A percentile compares a stretch with the other conserved stretches of the same genome.
Evolutionary conservation across 176 grass and related monocot species (phyloP).

Genomic region (Dendrocalamus sinicus): DNA sequence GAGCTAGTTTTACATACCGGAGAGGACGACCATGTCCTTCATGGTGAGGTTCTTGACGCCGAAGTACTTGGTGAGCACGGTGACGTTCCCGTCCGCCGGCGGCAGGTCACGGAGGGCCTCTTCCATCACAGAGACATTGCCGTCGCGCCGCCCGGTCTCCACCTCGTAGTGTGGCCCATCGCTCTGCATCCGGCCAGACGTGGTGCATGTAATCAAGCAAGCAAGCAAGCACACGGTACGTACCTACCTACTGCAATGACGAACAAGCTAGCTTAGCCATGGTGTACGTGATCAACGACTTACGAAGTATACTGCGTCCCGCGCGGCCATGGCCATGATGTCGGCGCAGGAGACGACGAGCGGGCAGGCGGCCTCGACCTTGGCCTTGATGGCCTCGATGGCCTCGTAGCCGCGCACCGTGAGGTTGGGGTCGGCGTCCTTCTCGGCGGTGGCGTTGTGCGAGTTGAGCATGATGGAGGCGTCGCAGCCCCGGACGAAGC

Average conservation of each 20-base stretch:
- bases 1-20: conserved; percentile 33
- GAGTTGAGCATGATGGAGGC: conserved; percentile 62
- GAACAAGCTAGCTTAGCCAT: too few relatives aligned
- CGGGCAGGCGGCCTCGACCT: conserved; percentile 57
- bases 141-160: conserved; percentile 62
- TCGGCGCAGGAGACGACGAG: conserved; percentile 71
- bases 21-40: conserved; percentile 76
- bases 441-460: conserved; percentile 54
- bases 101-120: conserved; percentile 48
- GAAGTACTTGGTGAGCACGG: conserved; percentile 52
- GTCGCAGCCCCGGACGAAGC: conserved; percentile 63
- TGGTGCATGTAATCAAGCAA: neutral
- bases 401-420: conserved; percentile 63
- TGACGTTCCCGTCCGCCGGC: conserved; percentile 55
- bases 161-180: conserved; percentile 48
- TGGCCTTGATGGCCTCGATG: conserved; percentile 64
- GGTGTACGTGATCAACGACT: neutral
- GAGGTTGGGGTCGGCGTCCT: conserved; percentile 58
- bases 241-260: too few relatives aligned
- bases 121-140: conserved; percentile 49
- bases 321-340: conserved; percentile 73
- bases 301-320: conserved; percentile 62
- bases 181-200: conserved; percentile 32
- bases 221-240: neutral
- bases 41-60: conserved; percentile 55